phyloP scores from a whole-genome alignment of 306 rosid genomes.

The Aeschynomene evenia region DNA sequence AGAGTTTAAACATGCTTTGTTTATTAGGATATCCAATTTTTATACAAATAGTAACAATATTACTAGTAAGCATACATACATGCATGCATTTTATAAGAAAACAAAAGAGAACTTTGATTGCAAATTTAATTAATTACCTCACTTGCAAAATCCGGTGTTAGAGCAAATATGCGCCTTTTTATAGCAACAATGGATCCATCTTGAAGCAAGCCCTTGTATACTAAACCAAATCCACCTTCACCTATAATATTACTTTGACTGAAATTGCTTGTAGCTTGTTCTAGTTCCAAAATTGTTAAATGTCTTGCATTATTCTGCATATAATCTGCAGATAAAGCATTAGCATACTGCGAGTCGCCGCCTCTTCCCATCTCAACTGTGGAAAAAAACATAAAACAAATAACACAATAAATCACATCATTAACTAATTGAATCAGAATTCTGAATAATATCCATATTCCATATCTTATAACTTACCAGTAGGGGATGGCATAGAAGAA shows the following conservation, averaged over 20 bases:
- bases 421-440: background rate
- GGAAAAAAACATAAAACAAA: background rate
- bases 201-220: slow-evolving; percentile 69
- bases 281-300: slow-evolving; percentile 49
- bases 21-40: too few species aligned
- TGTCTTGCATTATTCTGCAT: slow-evolving; percentile 39
- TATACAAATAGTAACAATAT: too few species aligned
- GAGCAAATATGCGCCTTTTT: slow-evolving; percentile 52
- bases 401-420: background rate
- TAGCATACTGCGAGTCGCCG: slow-evolving; percentile 34
- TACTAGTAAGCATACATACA: background rate
- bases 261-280: slow-evolving; percentile 64
- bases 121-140: slow-evolving; percentile 54
- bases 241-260: slow-evolving; percentile 53
- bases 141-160: slow-evolving; percentile 43
- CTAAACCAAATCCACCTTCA: slow-evolving; percentile 69
- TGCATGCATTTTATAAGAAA: too few species aligned
- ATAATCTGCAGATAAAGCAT: slow-evolving; percentile 39
- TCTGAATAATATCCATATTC: background rate
- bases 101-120: background rate
- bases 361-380: slow-evolving; percentile 63
- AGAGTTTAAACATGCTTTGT: slow-evolving; percentile 2
- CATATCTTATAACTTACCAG: slow-evolving; percentile 38
- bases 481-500: slow-evolving; percentile 59
- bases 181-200: slow-evolving; percentile 75